Evolutionary conservation across 805 yeast species (phyloP), one percentile per base, ranked within the genome.

Genomic region (Nakazawaea laoshanensis): DNA sequence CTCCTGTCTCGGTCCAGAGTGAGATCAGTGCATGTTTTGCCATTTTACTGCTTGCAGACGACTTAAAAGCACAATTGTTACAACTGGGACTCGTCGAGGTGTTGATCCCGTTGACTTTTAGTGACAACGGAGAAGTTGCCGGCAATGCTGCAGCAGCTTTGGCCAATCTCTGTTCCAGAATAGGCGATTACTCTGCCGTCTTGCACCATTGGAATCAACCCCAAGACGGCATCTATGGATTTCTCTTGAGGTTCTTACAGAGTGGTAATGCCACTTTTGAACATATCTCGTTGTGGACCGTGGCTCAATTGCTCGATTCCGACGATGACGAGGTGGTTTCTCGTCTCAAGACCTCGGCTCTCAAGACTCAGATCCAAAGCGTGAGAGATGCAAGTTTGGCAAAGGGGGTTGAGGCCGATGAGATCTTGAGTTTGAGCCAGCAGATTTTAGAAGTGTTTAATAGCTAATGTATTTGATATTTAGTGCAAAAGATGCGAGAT

Each of bases 111-210:
- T 70, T 92, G 53, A 92, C 97, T 2, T 76, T 74, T 46, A 82
- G 94, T 27, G 71, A 71, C 36, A 87, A 87, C 53, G 82, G 87
- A 38, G 98, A 94, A 59, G 96, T 92, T 12, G 92, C 95, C 55
- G 98, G 98, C 37, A 92, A 92, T 57, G 83, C 95, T 2, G 98
- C 97, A 11, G 98, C 98, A 23, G 97, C 98, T 2, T 69, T 92
- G 44, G 98, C 98, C 19, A 92, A 92, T 52, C 64, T 92, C 46
- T 86, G 96, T 45, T 87, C 96, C 4, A 76, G 96, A 58, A 85
- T 89, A 23, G 73, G 72, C 46, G 88, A 85, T 46, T 88, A 88
- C 56, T 70, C 77, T 38, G 77, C 79, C 42, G 84, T 92, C 40
- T 67, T 86, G 37, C 70, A 74, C 35, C 70, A 77, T 43, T 92